Evolutionary conservation across 2,329 filamentous ascomycete species (phyloP), one percentile per base, ranked within the genome.

Genomic region (Zasmidium angulare): DNA sequence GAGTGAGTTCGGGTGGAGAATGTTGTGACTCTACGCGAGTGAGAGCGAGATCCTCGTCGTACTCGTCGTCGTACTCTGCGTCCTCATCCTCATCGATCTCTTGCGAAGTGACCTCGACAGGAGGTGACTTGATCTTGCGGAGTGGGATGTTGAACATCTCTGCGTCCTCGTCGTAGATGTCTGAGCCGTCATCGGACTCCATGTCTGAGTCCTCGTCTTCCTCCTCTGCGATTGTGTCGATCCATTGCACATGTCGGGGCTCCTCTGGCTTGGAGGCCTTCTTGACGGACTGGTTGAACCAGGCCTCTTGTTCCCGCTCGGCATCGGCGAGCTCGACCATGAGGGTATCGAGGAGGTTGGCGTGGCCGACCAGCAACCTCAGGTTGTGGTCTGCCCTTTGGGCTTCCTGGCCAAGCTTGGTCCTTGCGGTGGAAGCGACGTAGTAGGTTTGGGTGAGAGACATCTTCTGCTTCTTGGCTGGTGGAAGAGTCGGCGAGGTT

Each of bases 371-470:
- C 62, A 99, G 89, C 49, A 96, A 86, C 74, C 93, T 88, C 65
- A 99, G 90, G 82, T 98, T 88, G 84, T 98, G 95, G 75, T 98
- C 93, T 71, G 91, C 83, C 72, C 89, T 89, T 77, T 88, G 86
- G 81, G 95, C 95, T 81, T 98, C 93, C 66, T 84, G 86, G 67
- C 92, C 92, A 74, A 99, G 92, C 91, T 99, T 99, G 71, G 88
- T 89, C 77, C 95, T 88, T 75, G 95, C 95, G 79, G 93, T 93
- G 84, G 96, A 93, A 75, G 95, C 95, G 71, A 98, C 89, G 82
- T 91, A 96, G 89, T 98, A 99, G 63, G 93, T 98, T 80, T 97
- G 92, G 24, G 93, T 96, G 81, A 98, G 89, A 76, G 90, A 96
- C 95, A 98, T 98, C 80, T 89, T 93, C 79, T 92, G 90, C 81